A percentile compares a stretch with the other conserved stretches of the same genome.
Conservation (phyloP, 345 rosid species). For the Isatis tinctoria region DNA sequence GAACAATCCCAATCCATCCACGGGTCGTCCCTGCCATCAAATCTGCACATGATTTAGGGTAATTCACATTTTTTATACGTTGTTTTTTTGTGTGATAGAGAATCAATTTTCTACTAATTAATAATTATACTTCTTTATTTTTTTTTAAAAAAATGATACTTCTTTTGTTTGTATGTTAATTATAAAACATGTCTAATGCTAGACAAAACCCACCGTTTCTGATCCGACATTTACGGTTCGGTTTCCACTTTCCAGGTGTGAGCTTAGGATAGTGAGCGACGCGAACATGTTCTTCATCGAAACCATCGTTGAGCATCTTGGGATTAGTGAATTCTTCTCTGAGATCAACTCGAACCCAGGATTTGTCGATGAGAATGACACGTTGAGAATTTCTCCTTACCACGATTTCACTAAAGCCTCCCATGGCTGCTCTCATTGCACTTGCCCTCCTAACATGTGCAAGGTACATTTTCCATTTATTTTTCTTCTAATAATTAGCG, state of each 20-base stretch:
- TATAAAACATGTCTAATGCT: not conserved
- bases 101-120: not conserved
- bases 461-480: slow-evolving; percentile 44
- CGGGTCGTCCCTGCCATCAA: slow-evolving; percentile 64
- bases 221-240: slow-evolving; percentile 2
- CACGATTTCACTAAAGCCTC: slow-evolving; percentile 55
- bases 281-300: slow-evolving; percentile 80
- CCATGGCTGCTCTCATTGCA: slow-evolving; percentile 52
- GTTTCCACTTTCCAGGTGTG: slow-evolving; percentile 56
- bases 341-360: slow-evolving; percentile 78
- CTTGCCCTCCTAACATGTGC: slow-evolving; percentile 96
- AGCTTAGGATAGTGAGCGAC: slow-evolving; percentile 75
- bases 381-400: slow-evolving; percentile 57
- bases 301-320: slow-evolving; percentile 61
- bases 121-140: not conserved
- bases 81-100: not conserved
- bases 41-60: slow-evolving; percentile 66
- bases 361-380: slow-evolving; percentile 50
- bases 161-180: not conserved
- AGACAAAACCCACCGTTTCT: slow-evolving; percentile 19
- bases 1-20: slow-evolving; percentile 56
- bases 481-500: not conserved
- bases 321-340: slow-evolving; percentile 58
- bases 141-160: not conserved
- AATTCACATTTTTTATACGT: not conserved